Conservation (phyloP, 164 flowering plant genomes). For the Aristolochia fimbriata region DNA sequence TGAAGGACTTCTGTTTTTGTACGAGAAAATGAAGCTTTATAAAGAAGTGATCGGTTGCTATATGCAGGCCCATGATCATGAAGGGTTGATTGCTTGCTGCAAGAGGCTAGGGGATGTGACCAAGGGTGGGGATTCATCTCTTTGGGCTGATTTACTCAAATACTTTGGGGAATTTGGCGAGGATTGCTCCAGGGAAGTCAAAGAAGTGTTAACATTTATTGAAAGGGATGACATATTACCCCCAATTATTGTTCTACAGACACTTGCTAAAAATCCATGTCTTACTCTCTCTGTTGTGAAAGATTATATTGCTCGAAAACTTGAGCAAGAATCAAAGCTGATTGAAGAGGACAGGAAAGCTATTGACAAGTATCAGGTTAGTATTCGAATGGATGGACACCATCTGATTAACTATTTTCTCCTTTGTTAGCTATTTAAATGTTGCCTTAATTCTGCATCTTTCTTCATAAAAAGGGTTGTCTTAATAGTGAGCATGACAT, state of each 20-base stretch:
- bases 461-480: too few relatives aligned
- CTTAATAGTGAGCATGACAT: too few relatives aligned
- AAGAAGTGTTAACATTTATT: conserved; percentile 79
- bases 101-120: conserved; percentile 87
- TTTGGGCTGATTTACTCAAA: conserved; percentile 87
- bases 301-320: conserved; percentile 93
- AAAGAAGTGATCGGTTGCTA: conserved; percentile 97
- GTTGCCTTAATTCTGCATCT: too few relatives aligned
- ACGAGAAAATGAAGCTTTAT: conserved; percentile 89
- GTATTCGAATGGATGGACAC: conserved; percentile 2
- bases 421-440: background rate
- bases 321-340: conserved; percentile 86
- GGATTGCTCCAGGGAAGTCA: conserved; percentile 97
- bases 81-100: conserved; percentile 93
- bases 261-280: conserved; percentile 80
- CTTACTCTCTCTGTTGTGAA: conserved; percentile 91
- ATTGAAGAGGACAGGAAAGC: conserved; percentile 86
- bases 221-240: conserved; percentile 97
- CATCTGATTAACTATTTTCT: background rate
- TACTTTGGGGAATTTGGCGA: conserved; percentile 99
- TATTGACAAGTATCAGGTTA: conserved; percentile 92
- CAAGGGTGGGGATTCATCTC: conserved; percentile 86
- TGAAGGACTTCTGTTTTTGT: conserved; percentile 78
- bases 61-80: conserved; percentile 94
- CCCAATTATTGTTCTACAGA: conserved; percentile 88